Conservation (phyloP, 176 grass and related monocot species). For the Aegilops tauschii region DNA sequence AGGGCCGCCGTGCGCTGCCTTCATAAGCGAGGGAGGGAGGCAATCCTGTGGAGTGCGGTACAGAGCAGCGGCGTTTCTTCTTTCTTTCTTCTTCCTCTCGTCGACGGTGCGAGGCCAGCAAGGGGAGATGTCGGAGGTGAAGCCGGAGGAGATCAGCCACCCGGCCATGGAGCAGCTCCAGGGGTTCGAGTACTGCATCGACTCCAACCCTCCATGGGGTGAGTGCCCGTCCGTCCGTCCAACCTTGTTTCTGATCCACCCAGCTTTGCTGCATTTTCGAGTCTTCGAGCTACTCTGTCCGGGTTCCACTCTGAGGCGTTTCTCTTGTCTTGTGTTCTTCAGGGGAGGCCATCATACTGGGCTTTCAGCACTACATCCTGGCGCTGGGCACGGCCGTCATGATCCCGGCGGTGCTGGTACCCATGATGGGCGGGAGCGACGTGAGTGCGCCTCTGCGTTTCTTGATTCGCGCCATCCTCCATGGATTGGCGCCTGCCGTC, state of each 20-base stretch:
- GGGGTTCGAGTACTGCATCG: slow-evolving; percentile 94
- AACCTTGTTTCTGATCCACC: background rate
- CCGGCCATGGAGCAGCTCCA: slow-evolving; percentile 97
- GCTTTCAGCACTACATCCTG: slow-evolving; percentile 92
- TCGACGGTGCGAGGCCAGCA: background rate
- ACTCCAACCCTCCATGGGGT: slow-evolving; percentile 98
- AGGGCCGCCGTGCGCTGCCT: background rate
- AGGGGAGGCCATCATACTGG: slow-evolving; percentile 90
- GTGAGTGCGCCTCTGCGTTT: slow-evolving; percentile 34
- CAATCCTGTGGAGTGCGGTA: background rate
- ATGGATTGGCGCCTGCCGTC: background rate
- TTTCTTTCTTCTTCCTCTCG: background rate
- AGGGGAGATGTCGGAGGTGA: slow-evolving; percentile 50
- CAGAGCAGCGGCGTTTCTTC: background rate
- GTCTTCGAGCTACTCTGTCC: background rate
- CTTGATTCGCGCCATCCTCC: background rate
- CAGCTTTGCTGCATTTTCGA: background rate
- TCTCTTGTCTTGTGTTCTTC: slow-evolving; percentile 15
- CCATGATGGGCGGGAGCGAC: slow-evolving; percentile 85
- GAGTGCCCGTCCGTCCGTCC: background rate
- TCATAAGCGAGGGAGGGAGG: background rate
- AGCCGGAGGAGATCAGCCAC: slow-evolving; percentile 81
- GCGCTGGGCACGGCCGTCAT: slow-evolving; percentile 89
- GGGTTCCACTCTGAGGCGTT: slow-evolving; percentile 28
- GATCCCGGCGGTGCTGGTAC: slow-evolving; percentile 82